Evolutionary conservation across 768 basidiomycete species (phyloP).

Genomic region (Boletellus ananas): DNA sequence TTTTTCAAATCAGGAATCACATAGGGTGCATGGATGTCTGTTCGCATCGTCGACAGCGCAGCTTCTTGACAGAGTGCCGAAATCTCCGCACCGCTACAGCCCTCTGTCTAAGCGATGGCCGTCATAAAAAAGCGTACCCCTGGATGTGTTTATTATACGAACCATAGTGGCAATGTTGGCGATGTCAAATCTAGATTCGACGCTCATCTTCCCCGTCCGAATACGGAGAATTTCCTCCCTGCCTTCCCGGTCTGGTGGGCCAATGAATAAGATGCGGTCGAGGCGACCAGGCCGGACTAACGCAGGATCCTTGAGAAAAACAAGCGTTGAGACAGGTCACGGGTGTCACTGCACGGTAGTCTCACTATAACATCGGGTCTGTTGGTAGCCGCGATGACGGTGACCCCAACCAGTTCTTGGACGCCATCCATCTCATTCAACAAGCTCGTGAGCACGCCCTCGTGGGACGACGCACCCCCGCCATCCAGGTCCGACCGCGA

Average conservation of each 20-base stretch:
- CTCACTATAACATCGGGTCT: constrained; percentile 87
- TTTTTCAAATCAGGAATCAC: constrained; percentile 43
- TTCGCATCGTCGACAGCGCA: constrained; percentile 87
- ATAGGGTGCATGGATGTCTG: constrained; percentile 69
- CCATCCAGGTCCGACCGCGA: constrained; percentile 59
- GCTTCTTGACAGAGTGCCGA: constrained; percentile 93
- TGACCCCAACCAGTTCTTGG: constrained; percentile 92
- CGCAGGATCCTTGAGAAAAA: constrained; percentile 72
- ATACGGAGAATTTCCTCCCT: constrained; percentile 85
- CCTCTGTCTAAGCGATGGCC: constrained; percentile 61
- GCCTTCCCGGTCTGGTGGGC: constrained; percentile 78
- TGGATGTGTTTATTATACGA: constrained; percentile 1
- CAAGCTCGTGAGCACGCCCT: constrained; percentile 89
- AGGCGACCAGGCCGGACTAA: constrained; percentile 92
- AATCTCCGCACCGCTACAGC: constrained; percentile 96
- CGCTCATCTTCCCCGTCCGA: constrained; percentile 72
- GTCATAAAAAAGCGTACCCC: constrained; percentile 4
- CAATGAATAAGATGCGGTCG: constrained; percentile 92
- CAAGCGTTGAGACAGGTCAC: not conserved
- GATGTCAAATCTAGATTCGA: constrained; percentile 67
- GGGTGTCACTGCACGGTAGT: constrained; percentile 8
- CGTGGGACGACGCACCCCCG: constrained; percentile 58
- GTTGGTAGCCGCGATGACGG: constrained; percentile 94
- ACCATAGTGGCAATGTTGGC: constrained; percentile 69
- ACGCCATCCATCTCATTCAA: constrained; percentile 99